phyloP scores from a whole-genome alignment of 768 basidiomycete genomes.

The Pleurotus citrinopileatus region DNA sequence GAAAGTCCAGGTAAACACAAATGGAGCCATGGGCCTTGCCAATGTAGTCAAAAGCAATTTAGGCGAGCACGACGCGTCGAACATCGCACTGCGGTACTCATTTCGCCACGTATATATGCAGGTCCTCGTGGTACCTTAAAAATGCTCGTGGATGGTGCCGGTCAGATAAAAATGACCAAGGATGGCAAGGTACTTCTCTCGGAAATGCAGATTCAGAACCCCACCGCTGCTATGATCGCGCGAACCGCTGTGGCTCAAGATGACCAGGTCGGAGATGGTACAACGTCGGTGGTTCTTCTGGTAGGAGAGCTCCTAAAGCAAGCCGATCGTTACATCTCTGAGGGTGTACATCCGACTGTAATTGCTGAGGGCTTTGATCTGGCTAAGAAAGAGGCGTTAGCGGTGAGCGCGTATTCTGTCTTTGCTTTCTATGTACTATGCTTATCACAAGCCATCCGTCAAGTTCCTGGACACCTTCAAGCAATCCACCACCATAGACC shows the following conservation, averaged over 20 bases:
- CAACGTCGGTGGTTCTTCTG: slow-evolving; percentile 93
- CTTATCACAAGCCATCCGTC: slow-evolving; percentile 7
- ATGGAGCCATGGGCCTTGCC: slow-evolving; percentile 95
- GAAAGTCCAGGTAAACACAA: slow-evolving; percentile 73
- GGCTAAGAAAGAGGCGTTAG: slow-evolving; percentile 93
- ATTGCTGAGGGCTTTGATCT: slow-evolving; percentile 95
- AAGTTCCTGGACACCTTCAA: slow-evolving; percentile 95
- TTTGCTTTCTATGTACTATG: neutral
- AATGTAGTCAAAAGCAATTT: slow-evolving; percentile 97
- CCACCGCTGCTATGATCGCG: slow-evolving; percentile 98
- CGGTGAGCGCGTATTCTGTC: slow-evolving; percentile 43
- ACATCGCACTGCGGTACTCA: neutral
- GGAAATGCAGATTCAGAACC: slow-evolving; percentile 99
- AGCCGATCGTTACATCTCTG: slow-evolving; percentile 95
- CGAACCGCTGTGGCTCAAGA: slow-evolving; percentile 98
- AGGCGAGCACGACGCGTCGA: slow-evolving; percentile 46
- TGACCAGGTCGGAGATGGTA: slow-evolving; percentile 98
- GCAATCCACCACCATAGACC: slow-evolving; percentile 72
- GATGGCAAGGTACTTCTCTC: slow-evolving; percentile 97
- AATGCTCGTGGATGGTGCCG: slow-evolving; percentile 98
- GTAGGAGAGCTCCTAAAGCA: slow-evolving; percentile 97
- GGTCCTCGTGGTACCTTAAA: slow-evolving; percentile 97
- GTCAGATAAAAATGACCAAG: slow-evolving; percentile 99
- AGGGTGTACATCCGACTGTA: slow-evolving; percentile 97
- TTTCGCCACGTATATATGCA: slow-evolving; percentile 25